phyloP scores from a whole-genome alignment of 2,329 filamentous ascomycete genomes.

The Gaeumannomyces sp. region DNA sequence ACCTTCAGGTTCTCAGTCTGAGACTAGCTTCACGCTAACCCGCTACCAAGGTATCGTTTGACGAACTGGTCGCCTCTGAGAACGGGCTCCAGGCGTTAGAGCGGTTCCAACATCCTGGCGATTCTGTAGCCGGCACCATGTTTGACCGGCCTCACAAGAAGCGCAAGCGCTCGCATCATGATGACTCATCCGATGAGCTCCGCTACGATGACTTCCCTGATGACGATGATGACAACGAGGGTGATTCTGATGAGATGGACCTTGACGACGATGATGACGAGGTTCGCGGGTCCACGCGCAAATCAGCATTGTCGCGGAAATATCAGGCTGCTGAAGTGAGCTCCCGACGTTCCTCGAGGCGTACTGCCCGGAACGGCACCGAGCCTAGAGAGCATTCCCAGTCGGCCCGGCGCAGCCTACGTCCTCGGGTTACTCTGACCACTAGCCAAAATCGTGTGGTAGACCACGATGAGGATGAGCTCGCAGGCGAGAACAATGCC shows the following conservation, averaged over 20 bases:
- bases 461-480: conserved; percentile 21
- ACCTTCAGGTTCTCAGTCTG: neutral
- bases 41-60: conserved; percentile 3
- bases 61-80: conserved; percentile 11
- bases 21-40: neutral
- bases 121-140: neutral
- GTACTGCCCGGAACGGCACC: neutral
- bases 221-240: conserved; percentile 9
- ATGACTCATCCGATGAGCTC: conserved; percentile 5
- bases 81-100: conserved; percentile 16
- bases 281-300: neutral
- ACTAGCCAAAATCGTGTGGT: neutral
- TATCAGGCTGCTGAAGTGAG: neutral
- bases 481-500: conserved; percentile 18
- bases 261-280: neutral
- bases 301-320: neutral
- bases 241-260: neutral
- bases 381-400: neutral
- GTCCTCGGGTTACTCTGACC: neutral
- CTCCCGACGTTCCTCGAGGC: neutral
- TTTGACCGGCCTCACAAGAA: conserved; percentile 2
- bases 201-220: neutral
- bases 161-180: conserved; percentile 9
- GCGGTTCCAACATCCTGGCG: conserved; percentile 3
- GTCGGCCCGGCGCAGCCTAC: neutral